Evolutionary conservation across 2,329 filamentous ascomycete species (phyloP), one percentile per base, ranked within the genome.

Genomic region (Plectosphaerella cucumerina): DNA sequence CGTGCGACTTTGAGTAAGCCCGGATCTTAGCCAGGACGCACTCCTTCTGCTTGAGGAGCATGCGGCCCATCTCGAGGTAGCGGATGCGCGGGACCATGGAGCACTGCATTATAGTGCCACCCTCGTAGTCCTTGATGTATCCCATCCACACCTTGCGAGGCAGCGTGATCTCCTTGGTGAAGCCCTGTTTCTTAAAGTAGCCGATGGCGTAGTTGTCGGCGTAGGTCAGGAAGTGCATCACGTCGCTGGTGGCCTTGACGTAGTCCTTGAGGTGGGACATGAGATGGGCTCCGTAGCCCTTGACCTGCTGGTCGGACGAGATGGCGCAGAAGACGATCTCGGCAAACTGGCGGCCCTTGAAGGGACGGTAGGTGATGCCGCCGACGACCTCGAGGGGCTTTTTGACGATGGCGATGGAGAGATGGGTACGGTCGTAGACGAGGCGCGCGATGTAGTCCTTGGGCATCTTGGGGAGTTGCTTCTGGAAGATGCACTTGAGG

Each of bases 281-380:
- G 18, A 99, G 78, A 75, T 97, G 93, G 11, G 94, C 93, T 57
- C 94, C 94, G 65, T 99, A 99, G 33, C 94, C 94, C 71, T 97
- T 99, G 60, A 99, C 94, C 70, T 99, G 94, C 69, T 99, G 94
- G 65, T 97, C 94, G 1, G 90, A 96, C 50, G 89, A 95, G 61
- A 99, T 96, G 59, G 94, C 94, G 68, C 93, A 99, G 66, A 99
- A 99, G 52, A 99, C 94, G 61, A 99, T 99, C 72, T 99, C 94
- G 57, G 94, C 94, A 64, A 99, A 99, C 60, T 89, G 84, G 49
- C 93, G 88, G 50, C 87, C 86, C 64, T 92, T 90, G 72, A 99
- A 99, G 0, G 92, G 92, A 14, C 93, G 85, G 70, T 96, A 99
- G 20, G 94, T 97, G 64, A 99, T 97, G 53, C 94, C 94, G 56